phyloP scores from a whole-genome alignment of 1,284 basidiomycete genomes.

The Apiotrichum sp. region DNA sequence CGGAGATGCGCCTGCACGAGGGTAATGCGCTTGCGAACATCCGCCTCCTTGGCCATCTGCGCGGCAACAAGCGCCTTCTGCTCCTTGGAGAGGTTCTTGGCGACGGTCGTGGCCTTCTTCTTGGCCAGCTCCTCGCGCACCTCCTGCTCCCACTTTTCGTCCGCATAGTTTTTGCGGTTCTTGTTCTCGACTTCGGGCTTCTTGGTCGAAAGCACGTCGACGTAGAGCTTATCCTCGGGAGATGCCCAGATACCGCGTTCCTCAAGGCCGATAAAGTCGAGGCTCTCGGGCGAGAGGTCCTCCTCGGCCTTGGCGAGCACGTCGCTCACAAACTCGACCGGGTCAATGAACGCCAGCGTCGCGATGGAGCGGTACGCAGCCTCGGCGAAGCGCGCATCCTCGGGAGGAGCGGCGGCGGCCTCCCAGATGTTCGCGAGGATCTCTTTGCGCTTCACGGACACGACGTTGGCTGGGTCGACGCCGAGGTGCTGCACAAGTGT shows the following conservation, averaged over 20 bases:
- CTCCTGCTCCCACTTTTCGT: constrained; percentile 89
- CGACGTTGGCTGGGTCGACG: constrained; percentile 59
- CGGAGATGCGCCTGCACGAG: constrained; percentile 55
- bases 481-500: constrained; percentile 66
- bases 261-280: constrained; percentile 61
- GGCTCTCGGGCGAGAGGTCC: constrained; percentile 57
- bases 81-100: constrained; percentile 64
- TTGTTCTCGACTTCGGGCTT: constrained; percentile 55
- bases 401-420: constrained; percentile 16
- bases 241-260: constrained; percentile 81
- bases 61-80: constrained; percentile 71
- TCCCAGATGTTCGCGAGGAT: constrained; percentile 37
- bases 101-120: constrained; percentile 56
- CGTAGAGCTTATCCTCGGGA: constrained; percentile 66
- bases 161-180: constrained; percentile 79
- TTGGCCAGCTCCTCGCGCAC: constrained; percentile 73
- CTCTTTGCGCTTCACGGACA: constrained; percentile 27
- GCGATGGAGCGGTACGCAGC: constrained; percentile 70
- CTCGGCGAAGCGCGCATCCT: constrained; percentile 30
- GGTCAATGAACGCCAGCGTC: constrained; percentile 72
- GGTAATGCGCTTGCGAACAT: constrained; percentile 58
- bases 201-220: constrained; percentile 65
- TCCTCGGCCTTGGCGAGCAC: constrained; percentile 61
- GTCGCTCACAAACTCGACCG: constrained; percentile 60
- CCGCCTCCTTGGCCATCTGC: constrained; percentile 71